Evolutionary conservation across 148 eudicot genomes (phyloP).

Genomic region (Camellia sinensis): DNA sequence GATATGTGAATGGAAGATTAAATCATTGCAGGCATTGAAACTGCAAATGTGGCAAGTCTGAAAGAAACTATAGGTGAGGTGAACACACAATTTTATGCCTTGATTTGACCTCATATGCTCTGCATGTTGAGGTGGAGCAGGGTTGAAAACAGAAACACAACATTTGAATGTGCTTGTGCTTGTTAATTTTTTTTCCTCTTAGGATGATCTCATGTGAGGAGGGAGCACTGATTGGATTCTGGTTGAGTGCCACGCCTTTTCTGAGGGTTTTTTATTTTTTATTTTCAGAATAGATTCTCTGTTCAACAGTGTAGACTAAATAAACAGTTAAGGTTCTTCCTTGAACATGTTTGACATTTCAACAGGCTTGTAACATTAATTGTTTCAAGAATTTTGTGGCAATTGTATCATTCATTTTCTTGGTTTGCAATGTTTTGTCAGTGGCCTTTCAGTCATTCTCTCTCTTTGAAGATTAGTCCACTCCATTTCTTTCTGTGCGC

Average conservation of each 20-base stretch:
- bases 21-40: conserved; percentile 52
- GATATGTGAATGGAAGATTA: conserved; percentile 68
- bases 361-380: conserved; percentile 9
- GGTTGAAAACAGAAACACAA: no score
- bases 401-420: conserved; percentile 10
- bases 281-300: not conserved
- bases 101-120: not conserved
- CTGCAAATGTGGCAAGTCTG: conserved; percentile 33
- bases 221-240: not conserved
- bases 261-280: not conserved
- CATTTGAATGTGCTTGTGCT: not conserved
- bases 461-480: no score
- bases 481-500: no score
- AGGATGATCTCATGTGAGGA: conserved; percentile 3
- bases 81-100: not conserved
- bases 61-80: not conserved
- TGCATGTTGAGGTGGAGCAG: no score
- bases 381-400: conserved; percentile 10
- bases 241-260: not conserved
- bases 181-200: conserved; percentile 2
- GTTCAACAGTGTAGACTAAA: conserved; percentile 6
- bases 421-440: not conserved
- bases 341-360: not conserved
- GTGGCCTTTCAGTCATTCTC: no score
- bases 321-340: not conserved